phyloP scores from a whole-genome alignment of 768 basidiomycete genomes.

The Sporobolomyces roseus region DNA sequence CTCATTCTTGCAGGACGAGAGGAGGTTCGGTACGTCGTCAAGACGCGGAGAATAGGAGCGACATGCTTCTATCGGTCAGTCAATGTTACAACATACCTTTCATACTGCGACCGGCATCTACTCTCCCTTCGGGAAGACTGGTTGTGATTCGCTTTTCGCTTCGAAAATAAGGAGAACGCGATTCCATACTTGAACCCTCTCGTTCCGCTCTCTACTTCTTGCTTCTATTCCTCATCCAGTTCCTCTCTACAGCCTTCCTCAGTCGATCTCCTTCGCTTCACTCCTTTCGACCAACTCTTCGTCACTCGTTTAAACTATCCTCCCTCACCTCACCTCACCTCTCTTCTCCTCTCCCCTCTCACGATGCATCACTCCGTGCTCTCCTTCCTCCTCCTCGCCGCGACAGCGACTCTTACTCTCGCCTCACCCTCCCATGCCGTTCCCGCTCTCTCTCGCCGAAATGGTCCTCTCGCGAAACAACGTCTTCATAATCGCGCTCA shows the following conservation, averaged over 20 bases:
- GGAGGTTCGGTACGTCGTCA: not conserved
- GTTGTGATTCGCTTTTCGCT: constrained; percentile 1
- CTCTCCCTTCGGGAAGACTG: not conserved
- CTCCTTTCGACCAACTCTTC: not conserved
- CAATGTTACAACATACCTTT: too few relatives aligned
- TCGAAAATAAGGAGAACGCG: not conserved
- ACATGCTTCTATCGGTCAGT: too few relatives aligned
- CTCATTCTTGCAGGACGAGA: too few relatives aligned
- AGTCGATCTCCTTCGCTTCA: not conserved
- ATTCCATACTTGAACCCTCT: not conserved
- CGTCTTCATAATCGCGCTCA: constrained; percentile 21
- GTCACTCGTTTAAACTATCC: constrained; percentile 1
- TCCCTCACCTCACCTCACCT: not conserved
- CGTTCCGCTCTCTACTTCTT: not conserved
- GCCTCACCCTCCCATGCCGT: not conserved
- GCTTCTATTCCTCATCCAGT: not conserved
- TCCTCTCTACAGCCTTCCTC: not conserved
- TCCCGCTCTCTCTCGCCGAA: not conserved
- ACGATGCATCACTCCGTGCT: too few relatives aligned
- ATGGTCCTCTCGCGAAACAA: constrained; percentile 26
- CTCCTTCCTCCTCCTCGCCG: constrained; percentile 8
- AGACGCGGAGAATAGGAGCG: too few relatives aligned
- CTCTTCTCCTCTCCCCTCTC: too few relatives aligned
- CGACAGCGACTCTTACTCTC: not conserved
- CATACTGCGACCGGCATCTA: not conserved